Conservation (phyloP, 1,284 basidiomycete species). For the Calocybe gambosa region DNA sequence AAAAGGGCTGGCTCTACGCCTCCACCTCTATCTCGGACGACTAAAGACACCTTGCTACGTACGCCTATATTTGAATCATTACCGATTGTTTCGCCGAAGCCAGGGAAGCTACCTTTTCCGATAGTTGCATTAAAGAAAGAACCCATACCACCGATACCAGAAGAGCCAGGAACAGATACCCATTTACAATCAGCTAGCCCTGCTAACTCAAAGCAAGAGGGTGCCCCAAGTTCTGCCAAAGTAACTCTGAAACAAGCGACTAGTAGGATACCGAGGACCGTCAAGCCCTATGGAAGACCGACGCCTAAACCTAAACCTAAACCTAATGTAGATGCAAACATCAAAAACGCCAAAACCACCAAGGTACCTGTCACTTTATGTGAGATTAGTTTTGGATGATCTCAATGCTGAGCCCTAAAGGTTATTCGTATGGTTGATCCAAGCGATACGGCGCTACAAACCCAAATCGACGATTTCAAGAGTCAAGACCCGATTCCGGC, state of each 20-base stretch:
- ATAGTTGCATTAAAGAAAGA: constrained; percentile 22
- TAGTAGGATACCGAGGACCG: constrained; percentile 63
- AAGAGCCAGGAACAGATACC: constrained; percentile 20
- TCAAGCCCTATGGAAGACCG: constrained; percentile 58
- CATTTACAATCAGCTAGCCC: constrained; percentile 7
- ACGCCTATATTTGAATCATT: constrained; percentile 10
- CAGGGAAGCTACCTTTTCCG: constrained; percentile 39
- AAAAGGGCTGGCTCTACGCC: constrained; percentile 25
- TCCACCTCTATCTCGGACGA: constrained; percentile 13
- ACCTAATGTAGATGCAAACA: constrained; percentile 15
- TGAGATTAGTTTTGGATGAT: neutral
- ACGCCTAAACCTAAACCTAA: constrained; percentile 10
- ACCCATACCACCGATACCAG: constrained; percentile 21
- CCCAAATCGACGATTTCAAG: constrained; percentile 3
- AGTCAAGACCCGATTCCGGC: neutral
- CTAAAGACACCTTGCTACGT: constrained; percentile 7
- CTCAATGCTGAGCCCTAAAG: neutral
- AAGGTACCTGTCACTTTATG: constrained; percentile 4
- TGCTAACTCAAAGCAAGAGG: constrained; percentile 11
- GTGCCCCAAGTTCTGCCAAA: constrained; percentile 25
- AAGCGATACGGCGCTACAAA: neutral
- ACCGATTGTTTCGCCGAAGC: constrained; percentile 9
- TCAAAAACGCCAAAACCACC: constrained; percentile 4
- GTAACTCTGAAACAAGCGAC: constrained; percentile 49
- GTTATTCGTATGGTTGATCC: neutral